Evolutionary conservation across 1,139 yeast species (phyloP), one percentile per base, ranked within the genome.

Genomic region (Ogataea hybrid): DNA sequence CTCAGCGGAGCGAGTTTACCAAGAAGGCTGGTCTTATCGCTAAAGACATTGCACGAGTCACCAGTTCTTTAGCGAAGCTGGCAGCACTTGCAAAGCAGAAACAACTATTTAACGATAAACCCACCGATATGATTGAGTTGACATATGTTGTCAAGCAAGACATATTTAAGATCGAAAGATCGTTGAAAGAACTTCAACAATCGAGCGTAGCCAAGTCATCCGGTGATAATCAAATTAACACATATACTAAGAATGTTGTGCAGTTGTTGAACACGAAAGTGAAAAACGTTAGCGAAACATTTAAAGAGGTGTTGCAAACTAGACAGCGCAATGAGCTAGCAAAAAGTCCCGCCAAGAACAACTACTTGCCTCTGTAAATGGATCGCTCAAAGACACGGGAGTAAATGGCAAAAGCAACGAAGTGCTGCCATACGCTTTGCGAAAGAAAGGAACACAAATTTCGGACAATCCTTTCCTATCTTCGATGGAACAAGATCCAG

Each of bases 71-170:
- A 46, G 80, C 85, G 37, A 83, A 89, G 54, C 71, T 92, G 39
- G 96, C 98, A 11, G 30, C 15, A 29, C 35, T 92, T 50, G 97
- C 98, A 8, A 87, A 84, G 62, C 71, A 90, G 54, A 90, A 89
- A 62, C 95, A 97, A n/a, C 67, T 92, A 58, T 87, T 92, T 56
- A 96, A 90, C 60, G 98, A 94, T 63, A 82, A 85, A 53, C 97
- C 98, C 1, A 82, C 86, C 23, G 98, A 92, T 61, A 87, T 94
- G 48, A 87, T 92, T 15, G 97, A 92, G 62, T 71, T 94, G 52
- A 89, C 98, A 1, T 87, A 84, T 59, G 85, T 92, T 37, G 89
- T 92, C 58, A 94, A 92, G 59, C 96, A 92, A 62, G 95, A 89
- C 61, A 87, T 94, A 32, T 84, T 90, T 61, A 78, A 82, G 53